A percentile compares a stretch with the other conserved stretches of the same genome.
phyloP scores from a whole-genome alignment of 2,329 filamentous ascomycete species.

The Meredithiella fracta region DNA sequence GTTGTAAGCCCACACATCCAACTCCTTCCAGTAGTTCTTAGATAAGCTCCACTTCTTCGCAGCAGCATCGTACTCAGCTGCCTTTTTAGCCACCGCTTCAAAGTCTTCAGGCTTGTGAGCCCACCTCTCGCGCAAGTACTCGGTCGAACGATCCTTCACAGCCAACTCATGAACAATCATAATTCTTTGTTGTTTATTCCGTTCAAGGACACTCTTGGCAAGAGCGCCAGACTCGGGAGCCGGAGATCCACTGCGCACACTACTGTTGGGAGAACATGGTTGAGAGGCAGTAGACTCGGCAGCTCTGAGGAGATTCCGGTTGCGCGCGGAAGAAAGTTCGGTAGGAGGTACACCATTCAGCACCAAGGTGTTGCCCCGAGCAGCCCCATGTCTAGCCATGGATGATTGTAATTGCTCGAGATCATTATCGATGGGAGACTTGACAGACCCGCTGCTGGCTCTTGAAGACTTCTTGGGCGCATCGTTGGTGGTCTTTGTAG shows the following conservation, averaged over 20 bases:
- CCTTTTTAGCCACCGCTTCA: constrained; percentile 37
- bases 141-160: constrained; percentile 32
- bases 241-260: constrained; percentile 36
- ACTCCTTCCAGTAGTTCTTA: constrained; percentile 42
- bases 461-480: constrained; percentile 11
- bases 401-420: constrained; percentile 33
- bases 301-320: constrained; percentile 8
- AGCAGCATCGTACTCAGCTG: constrained; percentile 34
- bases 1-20: constrained; percentile 46
- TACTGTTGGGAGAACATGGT: constrained; percentile 40
- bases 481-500: not conserved
- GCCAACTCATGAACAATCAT: constrained; percentile 46
- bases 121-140: constrained; percentile 35
- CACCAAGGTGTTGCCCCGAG: constrained; percentile 20
- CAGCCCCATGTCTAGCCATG: constrained; percentile 27
- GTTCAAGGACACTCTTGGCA: constrained; percentile 34
- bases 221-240: constrained; percentile 33
- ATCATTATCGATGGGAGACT: constrained; percentile 30
- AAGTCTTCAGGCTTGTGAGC: constrained; percentile 37
- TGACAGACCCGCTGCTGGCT: constrained; percentile 15
- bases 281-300: constrained; percentile 25
- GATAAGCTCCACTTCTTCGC: constrained; percentile 38
- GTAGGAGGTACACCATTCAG: constrained; percentile 16
- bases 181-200: constrained; percentile 35
- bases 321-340: not conserved